Evolutionary conservation across 2,329 filamentous ascomycete genomes (phyloP), one percentile per base, ranked within the genome.

Genomic region (Colletotrichum karsti): DNA sequence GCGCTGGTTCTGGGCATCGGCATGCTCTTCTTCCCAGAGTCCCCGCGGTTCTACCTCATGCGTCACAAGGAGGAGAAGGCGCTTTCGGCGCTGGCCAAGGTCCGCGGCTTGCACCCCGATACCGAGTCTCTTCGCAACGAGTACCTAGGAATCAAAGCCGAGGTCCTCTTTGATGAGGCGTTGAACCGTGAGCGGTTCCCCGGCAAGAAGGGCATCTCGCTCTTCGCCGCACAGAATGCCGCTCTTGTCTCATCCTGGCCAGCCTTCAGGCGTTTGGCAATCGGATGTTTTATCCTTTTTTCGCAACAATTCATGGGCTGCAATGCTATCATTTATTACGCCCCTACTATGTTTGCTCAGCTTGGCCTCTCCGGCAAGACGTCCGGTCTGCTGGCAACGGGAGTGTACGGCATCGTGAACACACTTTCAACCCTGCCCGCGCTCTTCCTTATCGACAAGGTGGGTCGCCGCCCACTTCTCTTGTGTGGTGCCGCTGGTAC

Each of bases 341-440:
- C 82, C 0, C 82, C 83, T 0, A 83, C 78, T 1, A 83, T 85
- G 22, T 85, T 85, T 71, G 71, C 63, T 1, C 78, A 82, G 55
- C 72, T 85, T 1, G 84, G 84, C 0, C 74, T 84, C 1, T 74
- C 76, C 0, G 74, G 76, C 2, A 83, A 83, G 53, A 77, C 85
- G 70, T 76, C 84, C 69, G 48, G 72, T 0, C 79, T 90, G 1
- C 77, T 89, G 13, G 87, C 87, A 1, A 89, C 87, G 1, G 87
- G 87, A 7, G 86, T 90, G 0, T 84, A 86, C 26, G 87, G 87
- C 22, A 85, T 89, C 39, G 82, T 86, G 7, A 87, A 87, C 79
- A 84, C 82, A 39, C 73, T 89, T 18, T 76, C 75, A 9, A 81
- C 80, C 0, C 55, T 83, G 0, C 80, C 81, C 0, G 79, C 80